A percentile compares a stretch with the other conserved stretches of the same genome.
Evolutionary conservation across 345 rosid species (phyloP).

Genomic region (Hibiscus mutabilis): DNA sequence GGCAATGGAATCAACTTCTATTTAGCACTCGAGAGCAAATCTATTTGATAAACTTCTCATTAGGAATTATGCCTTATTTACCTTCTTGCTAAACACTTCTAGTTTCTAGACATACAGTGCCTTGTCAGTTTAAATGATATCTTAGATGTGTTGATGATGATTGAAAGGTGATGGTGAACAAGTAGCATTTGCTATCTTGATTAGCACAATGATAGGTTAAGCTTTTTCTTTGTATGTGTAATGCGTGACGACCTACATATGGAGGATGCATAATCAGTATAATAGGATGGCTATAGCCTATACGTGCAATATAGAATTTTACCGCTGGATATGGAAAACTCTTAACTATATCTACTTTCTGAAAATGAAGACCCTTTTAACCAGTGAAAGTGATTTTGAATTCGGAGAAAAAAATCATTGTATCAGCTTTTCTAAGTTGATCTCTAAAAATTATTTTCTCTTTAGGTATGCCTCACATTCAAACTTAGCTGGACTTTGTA

Average conservation of each 20-base stretch:
- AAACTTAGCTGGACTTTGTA: constrained; percentile 63
- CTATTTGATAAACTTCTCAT: neutral
- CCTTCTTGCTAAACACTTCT: neutral
- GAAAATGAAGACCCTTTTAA: neutral
- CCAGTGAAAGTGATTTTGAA: neutral
- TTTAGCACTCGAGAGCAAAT: neutral
- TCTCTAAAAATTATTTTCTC: constrained; percentile 7
- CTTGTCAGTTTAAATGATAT: neutral
- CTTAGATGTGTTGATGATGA: neutral
- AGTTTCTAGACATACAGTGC: neutral
- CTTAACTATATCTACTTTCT: neutral
- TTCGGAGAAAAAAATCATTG: neutral
- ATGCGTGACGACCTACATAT: neutral
- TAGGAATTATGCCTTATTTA: neutral
- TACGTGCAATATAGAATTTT: too few relatives aligned
- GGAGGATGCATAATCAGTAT: neutral
- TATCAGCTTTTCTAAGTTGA: neutral
- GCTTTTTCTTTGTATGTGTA: neutral
- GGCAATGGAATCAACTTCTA: neutral
- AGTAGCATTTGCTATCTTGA: neutral
- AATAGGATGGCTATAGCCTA: too few relatives aligned
- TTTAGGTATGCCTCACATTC: constrained; percentile 59
- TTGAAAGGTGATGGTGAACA: neutral
- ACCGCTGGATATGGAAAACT: too few relatives aligned
- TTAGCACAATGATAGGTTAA: neutral